Evolutionary conservation across 768 basidiomycete genomes (phyloP), one percentile per base, ranked within the genome.

Genomic region (Tylopilus rubrobrunneus): DNA sequence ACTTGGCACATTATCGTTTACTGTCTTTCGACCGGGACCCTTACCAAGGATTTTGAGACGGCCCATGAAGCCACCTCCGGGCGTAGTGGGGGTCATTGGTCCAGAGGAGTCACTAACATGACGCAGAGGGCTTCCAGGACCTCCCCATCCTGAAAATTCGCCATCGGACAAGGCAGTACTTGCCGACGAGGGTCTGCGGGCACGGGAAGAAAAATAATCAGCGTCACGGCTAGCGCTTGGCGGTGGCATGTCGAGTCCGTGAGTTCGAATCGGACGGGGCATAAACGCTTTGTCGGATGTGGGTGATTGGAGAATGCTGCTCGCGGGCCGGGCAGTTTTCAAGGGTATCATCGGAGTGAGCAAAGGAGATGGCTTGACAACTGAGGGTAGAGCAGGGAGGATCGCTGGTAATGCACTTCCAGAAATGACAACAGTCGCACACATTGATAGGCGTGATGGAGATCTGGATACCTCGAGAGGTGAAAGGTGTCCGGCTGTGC

Each of bases 31-130:
- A 58, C 73, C 75, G 45, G 77, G 69, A 48, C 73, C 78, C 69
- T 86, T 88, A 9, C 86, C 87, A 56, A 94, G 81, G 49, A 74
- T 85, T 67, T 85, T 89, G 54, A 94, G 69, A 56, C 87, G 80
- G 1, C 91, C 89, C 80, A 95, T 94, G 50, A 94, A 69, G 2
- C 87, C 80, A 25, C 74, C 62, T 15, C 65, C 60, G 23, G 86
- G 82, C 4, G 80, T 82, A 50, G 62, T 74, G 0, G 82, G 79
- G 2, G 76, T 79, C 27, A 74, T 67, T 7, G 74, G 67, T 12
- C 76, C 74, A 34, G 68, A 53, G 15, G 63, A 19, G 34, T 66
- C 73, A 58, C 55, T 54, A 41, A 34, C 56, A 43, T 58, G 52
- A 47, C 65, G 65, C 7, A 65, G 69, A 28, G 71, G 70, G 68